Evolutionary conservation across 805 yeast genomes (phyloP), one percentile per base, ranked within the genome.

Genomic region (Kregervanrija delftensis): DNA sequence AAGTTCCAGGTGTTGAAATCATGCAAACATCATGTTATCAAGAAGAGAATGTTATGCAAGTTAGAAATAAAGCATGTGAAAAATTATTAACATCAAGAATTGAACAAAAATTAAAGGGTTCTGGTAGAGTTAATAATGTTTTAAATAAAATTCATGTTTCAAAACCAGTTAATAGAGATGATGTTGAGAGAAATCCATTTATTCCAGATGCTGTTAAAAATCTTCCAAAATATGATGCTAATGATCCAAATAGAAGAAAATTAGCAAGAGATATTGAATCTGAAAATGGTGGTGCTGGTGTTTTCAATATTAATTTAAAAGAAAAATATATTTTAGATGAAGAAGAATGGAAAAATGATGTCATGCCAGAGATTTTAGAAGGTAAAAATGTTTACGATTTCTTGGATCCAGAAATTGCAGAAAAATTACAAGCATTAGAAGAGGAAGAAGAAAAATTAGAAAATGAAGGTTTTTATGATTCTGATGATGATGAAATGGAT

Each of bases 231-330:
- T 89, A 84, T 62, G 93, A 87, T 66, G 64, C 73, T 16, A 74
- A 75, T 54, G 96, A 88, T 67, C 93, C 96, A 52, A 75, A 84
- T 60, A 81, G 96, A 65, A 78, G 89, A 62, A 73, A 59, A 54
- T 76, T 93, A 58, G 89, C 95, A 35, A 78, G 87, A 60, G 98
- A 93, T 62, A 73, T 89, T 50, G 99, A 93, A 71, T 83, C 76
- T 41, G 96, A 85, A 64, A 87, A 93, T 59, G 99, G 99, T 63
- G 99, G 99, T 63, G 97, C 99, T 37, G 99, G 99, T 74, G 99
- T 93, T 33, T 93, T 71, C 74, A 93, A 89, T 71, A 79, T 93
- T 62, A 89, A 93, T 71, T 74, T 93, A 69, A 87, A 89, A 65
- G 98, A 91, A 61, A 85, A 83, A 60, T 93, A 95, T 67, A 55